phyloP scores from a whole-genome alignment of 2,329 filamentous ascomycete species.

The Nemania sp. region DNA sequence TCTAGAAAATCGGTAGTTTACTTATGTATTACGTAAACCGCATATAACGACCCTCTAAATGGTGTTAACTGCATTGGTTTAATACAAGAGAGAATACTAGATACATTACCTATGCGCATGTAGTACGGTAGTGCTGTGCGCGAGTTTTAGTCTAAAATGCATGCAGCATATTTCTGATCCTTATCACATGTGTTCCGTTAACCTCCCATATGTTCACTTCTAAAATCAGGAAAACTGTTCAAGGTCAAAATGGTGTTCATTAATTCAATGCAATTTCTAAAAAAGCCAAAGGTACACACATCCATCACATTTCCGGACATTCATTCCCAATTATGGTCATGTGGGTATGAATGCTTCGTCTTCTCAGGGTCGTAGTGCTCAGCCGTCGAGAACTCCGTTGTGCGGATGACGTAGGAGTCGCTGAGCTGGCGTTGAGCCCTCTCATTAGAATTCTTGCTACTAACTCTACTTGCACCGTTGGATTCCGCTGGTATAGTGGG shows the following conservation, averaged over 20 bases:
- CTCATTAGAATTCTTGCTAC: neutral
- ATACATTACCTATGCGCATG: neutral
- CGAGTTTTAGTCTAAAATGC: neutral
- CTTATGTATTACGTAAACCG: too few relatives aligned
- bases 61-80: neutral
- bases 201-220: neutral
- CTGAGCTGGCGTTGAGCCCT: neutral
- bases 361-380: neutral
- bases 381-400: neutral
- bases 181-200: neutral
- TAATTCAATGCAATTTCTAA: neutral
- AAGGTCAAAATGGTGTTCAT: neutral
- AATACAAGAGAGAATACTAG: neutral
- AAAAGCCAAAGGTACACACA: neutral
- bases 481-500: neutral
- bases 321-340: neutral
- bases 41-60: too few relatives aligned
- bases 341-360: neutral
- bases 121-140: neutral
- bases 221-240: neutral
- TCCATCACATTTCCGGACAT: neutral
- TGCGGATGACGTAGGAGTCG: neutral
- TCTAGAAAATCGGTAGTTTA: neutral
- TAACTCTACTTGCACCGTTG: neutral
- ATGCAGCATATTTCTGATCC: neutral